Base-by-base conservation (phyloP, 1,284 basidiomycete genomes). In the Anthracocystis panici-leucophaei region DNA sequence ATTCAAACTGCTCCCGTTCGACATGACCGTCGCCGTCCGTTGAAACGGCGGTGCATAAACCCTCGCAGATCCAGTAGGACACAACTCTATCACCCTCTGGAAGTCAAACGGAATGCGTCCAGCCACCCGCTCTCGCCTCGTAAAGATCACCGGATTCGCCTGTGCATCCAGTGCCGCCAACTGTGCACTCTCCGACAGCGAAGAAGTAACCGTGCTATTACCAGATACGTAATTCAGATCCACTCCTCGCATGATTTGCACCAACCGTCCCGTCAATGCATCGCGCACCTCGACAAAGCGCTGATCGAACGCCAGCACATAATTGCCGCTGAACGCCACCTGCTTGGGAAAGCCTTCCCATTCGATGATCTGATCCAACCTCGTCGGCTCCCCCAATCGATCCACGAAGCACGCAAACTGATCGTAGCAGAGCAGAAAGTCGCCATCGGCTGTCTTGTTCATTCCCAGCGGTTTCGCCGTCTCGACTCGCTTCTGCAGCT, bases 211-310 rank as follows among this genome's bases (percentile, higher is more conserved):
- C 21, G 65, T 78, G 57, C 67, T 67, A 51, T 60, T 68, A 42
- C 75, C 76, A 2, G 75, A 97, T 11, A 94, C 90, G 81, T 92
- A 94, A 16, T 92, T 90, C 21, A 97, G 88, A 78, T 97, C 92
- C 63, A 88, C 89, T 25, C 91, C 92, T 0, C 90, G 89, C 72
- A 97, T 93, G 84, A 97, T 94, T 86, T 98, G 95, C 0, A 92
- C 89, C 11, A 98, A 89, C 9, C 92, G 91, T 14, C 94, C 94
- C 0, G 91, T 93, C 74, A 92, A 87, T 77, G 92, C 90, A 82
- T 97, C 92, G 33, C 95, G 90, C 45, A 98, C 90, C 86, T 98
- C 95, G 82, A 98, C 92, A 87, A 97, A 97, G 31, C 93, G 91
- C 18, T 90, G 88, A 84, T 96, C 94, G 86, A 97, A 94, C 38